Evolutionary conservation across 176 grass and related monocot species (phyloP).

Genomic region (Raddia guianensis): DNA sequence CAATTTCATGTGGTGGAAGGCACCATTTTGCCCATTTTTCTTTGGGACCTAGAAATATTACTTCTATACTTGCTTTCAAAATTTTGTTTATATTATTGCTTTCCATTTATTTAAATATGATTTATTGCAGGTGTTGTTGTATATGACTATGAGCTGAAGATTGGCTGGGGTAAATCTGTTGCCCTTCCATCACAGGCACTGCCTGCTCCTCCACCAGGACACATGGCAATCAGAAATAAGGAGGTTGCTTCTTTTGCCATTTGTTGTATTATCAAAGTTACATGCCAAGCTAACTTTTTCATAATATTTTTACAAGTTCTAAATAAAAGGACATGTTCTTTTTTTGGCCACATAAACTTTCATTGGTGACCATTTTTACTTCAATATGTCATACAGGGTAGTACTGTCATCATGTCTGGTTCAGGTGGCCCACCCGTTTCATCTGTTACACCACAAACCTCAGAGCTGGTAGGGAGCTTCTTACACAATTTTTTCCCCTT

Average conservation of each 20-base stretch:
- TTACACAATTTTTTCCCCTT: constrained; percentile 25
- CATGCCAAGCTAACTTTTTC: constrained; percentile 20
- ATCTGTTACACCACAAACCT: constrained; percentile 74
- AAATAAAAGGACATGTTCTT: constrained; percentile 5
- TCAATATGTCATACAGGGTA: constrained; percentile 64
- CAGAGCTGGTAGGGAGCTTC: constrained; percentile 72
- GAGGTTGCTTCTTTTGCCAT: constrained; percentile 58
- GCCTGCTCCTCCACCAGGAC: constrained; percentile 93
- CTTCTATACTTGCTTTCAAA: not conserved
- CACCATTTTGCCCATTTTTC: constrained; percentile 28
- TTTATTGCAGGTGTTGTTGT: constrained; percentile 81
- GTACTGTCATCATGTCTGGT: constrained; percentile 87
- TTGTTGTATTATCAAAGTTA: not conserved
- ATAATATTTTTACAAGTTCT: not conserved
- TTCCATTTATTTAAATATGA: constrained; percentile 27
- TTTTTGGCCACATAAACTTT: constrained; percentile 13
- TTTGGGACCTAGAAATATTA: constrained; percentile 24
- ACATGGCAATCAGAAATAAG: constrained; percentile 99
- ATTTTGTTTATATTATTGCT: constrained; percentile 12
- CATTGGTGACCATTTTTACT: constrained; percentile 21
- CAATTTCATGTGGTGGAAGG: constrained; percentile 19
- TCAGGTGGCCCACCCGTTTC: constrained; percentile 70
- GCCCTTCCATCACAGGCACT: constrained; percentile 94
- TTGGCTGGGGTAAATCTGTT: constrained; percentile 99
- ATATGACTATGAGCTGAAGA: constrained; percentile 97